These are phyloP conservation scores for Podila clonocystis DNA, from an alignment of 192 early-diverging fungal genomes.

Conservation along the genomic window DNA sequence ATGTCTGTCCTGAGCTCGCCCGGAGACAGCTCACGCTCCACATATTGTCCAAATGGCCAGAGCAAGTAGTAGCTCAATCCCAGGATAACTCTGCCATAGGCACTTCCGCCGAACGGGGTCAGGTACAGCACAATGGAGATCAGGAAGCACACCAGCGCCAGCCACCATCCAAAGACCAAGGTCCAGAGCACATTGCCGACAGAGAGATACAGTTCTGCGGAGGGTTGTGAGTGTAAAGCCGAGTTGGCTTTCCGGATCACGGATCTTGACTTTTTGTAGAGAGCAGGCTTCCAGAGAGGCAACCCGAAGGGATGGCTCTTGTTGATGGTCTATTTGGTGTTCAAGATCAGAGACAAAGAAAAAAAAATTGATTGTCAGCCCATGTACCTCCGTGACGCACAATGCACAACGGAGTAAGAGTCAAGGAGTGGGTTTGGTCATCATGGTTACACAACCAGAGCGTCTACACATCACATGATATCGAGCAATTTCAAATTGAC, in stretches of 20 bases:
- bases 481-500: not conserved
- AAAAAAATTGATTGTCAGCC: too few relatives aligned
- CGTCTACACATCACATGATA: not conserved
- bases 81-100: constrained; percentile 72
- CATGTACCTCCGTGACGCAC: not conserved
- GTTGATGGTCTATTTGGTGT: constrained; percentile 72
- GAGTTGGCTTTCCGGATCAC: constrained; percentile 85
- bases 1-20: constrained; percentile 31
- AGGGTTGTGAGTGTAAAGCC: constrained; percentile 82
- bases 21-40: constrained; percentile 65
- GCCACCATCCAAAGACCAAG: constrained; percentile 93
- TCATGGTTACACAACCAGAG: not conserved
- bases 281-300: constrained; percentile 95
- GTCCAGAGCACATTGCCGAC: constrained; percentile 91
- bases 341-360: not conserved
- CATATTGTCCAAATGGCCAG: constrained; percentile 97
- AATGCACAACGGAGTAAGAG: not conserved
- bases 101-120: constrained; percentile 61
- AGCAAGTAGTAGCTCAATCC: constrained; percentile 88
- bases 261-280: constrained; percentile 94
- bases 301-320: constrained; percentile 92
- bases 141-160: constrained; percentile 73
- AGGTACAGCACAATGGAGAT: constrained; percentile 69
- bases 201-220: constrained; percentile 74
- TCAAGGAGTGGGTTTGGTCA: not conserved